Evolutionary conservation across 2,329 filamentous ascomycete genomes (phyloP), one percentile per base, ranked within the genome.

Genomic region (Botrytis hyacinthi): DNA sequence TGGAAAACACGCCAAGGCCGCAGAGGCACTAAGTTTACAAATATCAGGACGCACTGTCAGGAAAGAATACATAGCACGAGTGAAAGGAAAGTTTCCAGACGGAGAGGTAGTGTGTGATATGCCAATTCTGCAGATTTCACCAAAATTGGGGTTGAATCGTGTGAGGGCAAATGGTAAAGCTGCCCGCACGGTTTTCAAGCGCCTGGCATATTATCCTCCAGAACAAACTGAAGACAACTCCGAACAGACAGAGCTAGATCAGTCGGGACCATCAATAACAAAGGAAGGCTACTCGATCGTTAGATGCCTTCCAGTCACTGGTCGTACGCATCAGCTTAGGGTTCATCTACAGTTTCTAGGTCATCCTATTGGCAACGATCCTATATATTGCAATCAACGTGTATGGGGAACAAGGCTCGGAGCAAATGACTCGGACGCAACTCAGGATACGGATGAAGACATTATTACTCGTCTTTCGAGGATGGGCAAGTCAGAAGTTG

Each of bases 291-390:
- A 98, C 83, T 97, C 94, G 42, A 94, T 99, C 76, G 95, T 99
- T 26, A 92, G 96, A 78, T 98, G 96, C 81, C 88, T 97, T 73
- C 96, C 96, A 0, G 89, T 98, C 42, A 99, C 96, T 0, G 96
- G 96, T 0, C 89, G 96, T 69, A 99, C 96, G 20, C 96, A 99
- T 80, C 96, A 99, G 82, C 88, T 99, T 67, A 90, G 96, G 48
- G 96, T 99, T 29, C 96, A 99, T 80, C 87, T 99, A 26, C 96
- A 99, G 81, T 97, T 93, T 82, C 86, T 99, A 5, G 96, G 96
- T 1, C 93, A 98, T 80, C 96, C 96, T 2, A 98, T 99, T 78
- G 91, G 94, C 76, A 99, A 99, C 82, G 96, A 99, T 80, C 96
- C 96, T 12, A 98, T 99, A 78, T 99, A 99, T 82, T 94, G 93